Conservation (phyloP, 345 rosid species). For the Eutrema japonicum region DNA sequence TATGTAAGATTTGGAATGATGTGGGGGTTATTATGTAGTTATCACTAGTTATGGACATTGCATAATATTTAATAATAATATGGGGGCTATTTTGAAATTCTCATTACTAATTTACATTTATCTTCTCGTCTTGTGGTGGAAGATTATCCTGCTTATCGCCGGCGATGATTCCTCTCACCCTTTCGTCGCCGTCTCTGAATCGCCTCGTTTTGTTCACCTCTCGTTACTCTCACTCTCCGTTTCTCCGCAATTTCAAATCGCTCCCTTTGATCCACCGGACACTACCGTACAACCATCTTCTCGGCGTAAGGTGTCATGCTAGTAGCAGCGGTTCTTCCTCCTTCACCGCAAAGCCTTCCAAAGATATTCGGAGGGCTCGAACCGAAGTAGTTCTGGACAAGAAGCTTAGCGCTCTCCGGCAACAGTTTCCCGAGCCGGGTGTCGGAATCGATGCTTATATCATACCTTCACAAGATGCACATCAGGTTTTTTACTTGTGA, state of each 20-base stretch:
- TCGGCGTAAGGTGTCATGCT: conserved; percentile 48
- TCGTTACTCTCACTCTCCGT: conserved; percentile 47
- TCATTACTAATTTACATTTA: background rate
- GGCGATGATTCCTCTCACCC: conserved; percentile 54
- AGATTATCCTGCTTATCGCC: conserved; percentile 46
- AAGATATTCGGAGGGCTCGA: conserved; percentile 56
- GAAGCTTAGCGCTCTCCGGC: conserved; percentile 74
- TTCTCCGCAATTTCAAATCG: conserved; percentile 44
- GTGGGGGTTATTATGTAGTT: background rate
- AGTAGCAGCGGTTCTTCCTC: conserved; percentile 47
- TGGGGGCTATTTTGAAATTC: conserved; percentile 11
- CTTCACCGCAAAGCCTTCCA: conserved; percentile 76
- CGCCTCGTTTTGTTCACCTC: conserved; percentile 46
- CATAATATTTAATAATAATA: background rate
- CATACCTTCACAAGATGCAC: conserved; percentile 96
- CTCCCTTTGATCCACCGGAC: conserved; percentile 32
- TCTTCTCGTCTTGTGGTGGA: conserved; percentile 18
- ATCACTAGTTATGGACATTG: background rate
- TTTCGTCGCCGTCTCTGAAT: conserved; percentile 49
- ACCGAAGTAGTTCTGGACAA: conserved; percentile 54
- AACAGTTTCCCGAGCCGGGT: conserved; percentile 65
- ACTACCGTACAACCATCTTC: conserved; percentile 38
- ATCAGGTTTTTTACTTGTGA: conserved; percentile 58
- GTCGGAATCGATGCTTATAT: conserved; percentile 91
- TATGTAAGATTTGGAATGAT: too few relatives aligned